Conservation (phyloP, 208 protist genomes). For the Crithidia fasciculata region DNA sequence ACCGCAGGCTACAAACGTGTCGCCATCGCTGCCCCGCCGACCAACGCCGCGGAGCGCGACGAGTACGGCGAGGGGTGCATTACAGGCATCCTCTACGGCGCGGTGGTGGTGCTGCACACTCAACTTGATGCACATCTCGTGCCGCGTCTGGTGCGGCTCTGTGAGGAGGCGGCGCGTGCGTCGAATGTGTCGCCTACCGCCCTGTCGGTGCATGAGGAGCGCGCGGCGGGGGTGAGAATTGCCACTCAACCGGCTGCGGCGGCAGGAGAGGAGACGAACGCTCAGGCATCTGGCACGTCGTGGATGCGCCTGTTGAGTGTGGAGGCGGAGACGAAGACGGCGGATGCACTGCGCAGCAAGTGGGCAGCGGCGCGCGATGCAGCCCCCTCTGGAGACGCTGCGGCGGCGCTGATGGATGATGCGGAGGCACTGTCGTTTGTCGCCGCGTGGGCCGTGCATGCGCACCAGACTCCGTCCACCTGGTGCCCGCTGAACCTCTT, state of each 20-base stretch:
- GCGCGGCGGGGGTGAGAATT: neutral
- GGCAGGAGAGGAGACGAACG: neutral
- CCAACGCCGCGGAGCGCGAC: constrained; percentile 22
- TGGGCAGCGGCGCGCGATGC: neutral
- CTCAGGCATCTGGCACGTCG: too few species aligned
- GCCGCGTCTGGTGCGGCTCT: neutral
- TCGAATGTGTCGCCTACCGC: neutral
- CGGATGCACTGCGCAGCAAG: neutral
- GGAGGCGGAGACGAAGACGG: neutral
- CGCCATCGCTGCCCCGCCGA: constrained; percentile 15
- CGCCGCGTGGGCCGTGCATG: constrained; percentile 7
- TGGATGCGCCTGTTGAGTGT: constrained; percentile 7
- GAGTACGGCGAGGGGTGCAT: constrained; percentile 36
- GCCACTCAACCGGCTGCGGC: neutral
- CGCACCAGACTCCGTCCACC: constrained; percentile 10
- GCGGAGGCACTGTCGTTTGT: constrained; percentile 1
- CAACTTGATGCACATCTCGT: too few species aligned
- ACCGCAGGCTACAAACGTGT: constrained; percentile 18
- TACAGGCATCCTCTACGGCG: constrained; percentile 38
- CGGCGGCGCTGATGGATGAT: neutral
- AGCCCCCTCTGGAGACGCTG: neutral
- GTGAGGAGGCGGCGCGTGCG: neutral
- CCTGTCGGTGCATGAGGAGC: constrained; percentile 9
- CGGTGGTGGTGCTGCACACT: constrained; percentile 17
- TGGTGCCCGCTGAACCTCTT: constrained; percentile 32